phyloP scores from a whole-genome alignment of 371 early-diverging fungal genomes.

The Saksenaea oblongispora region DNA sequence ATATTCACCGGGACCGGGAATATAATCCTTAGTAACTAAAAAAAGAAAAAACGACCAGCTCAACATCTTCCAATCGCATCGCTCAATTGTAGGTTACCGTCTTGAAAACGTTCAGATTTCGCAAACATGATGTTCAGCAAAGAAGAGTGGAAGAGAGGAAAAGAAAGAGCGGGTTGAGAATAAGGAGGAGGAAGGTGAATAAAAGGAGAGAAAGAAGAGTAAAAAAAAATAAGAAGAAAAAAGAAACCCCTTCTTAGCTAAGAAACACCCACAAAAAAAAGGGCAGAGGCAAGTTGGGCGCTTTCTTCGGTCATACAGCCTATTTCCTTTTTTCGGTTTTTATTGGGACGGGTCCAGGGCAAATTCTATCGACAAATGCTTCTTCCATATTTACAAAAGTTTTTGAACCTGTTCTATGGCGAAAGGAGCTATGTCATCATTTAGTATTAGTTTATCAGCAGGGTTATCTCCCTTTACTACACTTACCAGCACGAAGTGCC shows the following conservation, averaged over 20 bases:
- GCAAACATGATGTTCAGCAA: conserved; percentile 33
- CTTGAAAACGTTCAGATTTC: conserved; percentile 44
- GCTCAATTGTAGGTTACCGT: conserved; percentile 20
- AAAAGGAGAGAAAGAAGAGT: conserved; percentile 2
- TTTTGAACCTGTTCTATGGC: conserved; percentile 48
- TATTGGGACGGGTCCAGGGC: background rate
- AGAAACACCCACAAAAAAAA: background rate
- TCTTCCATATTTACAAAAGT: conserved; percentile 30
- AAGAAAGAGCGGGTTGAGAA: background rate
- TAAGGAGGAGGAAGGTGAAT: conserved; percentile 4
- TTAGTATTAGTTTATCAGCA: background rate
- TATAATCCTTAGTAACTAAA: conserved; percentile 36
- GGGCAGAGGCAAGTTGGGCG: background rate
- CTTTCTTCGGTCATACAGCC: conserved; percentile 7
- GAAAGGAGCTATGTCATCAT: conserved; percentile 41
- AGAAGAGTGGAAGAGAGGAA: conserved; percentile 7
- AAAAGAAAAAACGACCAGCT: background rate
- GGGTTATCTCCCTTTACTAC: conserved; percentile 4
- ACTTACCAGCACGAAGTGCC: conserved; percentile 53
- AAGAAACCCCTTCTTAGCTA: conserved; percentile 1
- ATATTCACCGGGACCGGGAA: conserved; percentile 50
- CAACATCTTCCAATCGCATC: conserved; percentile 1
- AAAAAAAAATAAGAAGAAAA: background rate
- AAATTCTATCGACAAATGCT: background rate
- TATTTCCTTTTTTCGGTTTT: conserved; percentile 11